phyloP scores from a whole-genome alignment of 2,329 filamentous ascomycete genomes.

The Paecilomyces formosus region DNA sequence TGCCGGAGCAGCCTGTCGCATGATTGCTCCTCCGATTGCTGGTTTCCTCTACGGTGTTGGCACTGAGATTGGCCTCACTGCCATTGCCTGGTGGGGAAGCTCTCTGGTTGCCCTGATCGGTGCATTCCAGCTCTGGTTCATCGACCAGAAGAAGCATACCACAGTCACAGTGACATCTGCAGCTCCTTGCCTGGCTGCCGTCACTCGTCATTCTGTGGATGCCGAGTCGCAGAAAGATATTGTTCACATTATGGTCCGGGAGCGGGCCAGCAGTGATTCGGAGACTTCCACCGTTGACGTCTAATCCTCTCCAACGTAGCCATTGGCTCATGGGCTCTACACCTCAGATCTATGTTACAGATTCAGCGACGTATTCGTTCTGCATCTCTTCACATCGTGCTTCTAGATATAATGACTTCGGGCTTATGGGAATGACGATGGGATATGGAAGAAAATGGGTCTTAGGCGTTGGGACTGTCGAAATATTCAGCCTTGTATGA shows the following conservation, averaged over 20 bases:
- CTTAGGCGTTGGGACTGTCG: background rate
- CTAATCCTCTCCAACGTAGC: background rate
- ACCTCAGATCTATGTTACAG: background rate
- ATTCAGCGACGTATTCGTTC: background rate
- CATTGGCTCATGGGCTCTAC: background rate
- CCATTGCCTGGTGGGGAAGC: constrained; percentile 58
- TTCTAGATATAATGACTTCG: background rate
- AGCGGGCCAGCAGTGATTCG: background rate
- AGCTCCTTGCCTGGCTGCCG: constrained; percentile 18
- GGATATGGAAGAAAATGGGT: background rate
- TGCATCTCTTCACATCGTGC: background rate
- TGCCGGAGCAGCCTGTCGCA: constrained; percentile 64
- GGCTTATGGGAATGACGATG: background rate
- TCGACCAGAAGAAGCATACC: constrained; percentile 42
- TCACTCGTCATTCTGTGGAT: constrained; percentile 10
- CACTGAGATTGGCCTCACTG: constrained; percentile 49
- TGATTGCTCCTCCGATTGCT: constrained; percentile 59
- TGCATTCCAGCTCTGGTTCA: constrained; percentile 49
- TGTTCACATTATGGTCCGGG: background rate
- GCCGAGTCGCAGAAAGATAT: background rate
- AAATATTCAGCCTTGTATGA: background rate
- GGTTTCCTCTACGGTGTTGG: constrained; percentile 61
- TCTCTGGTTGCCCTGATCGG: constrained; percentile 49
- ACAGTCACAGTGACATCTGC: constrained; percentile 30
- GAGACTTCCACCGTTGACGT: background rate